Base-by-base conservation (phyloP, 1,139 yeast genomes). In the Sugiyamaella pinicola region DNA sequence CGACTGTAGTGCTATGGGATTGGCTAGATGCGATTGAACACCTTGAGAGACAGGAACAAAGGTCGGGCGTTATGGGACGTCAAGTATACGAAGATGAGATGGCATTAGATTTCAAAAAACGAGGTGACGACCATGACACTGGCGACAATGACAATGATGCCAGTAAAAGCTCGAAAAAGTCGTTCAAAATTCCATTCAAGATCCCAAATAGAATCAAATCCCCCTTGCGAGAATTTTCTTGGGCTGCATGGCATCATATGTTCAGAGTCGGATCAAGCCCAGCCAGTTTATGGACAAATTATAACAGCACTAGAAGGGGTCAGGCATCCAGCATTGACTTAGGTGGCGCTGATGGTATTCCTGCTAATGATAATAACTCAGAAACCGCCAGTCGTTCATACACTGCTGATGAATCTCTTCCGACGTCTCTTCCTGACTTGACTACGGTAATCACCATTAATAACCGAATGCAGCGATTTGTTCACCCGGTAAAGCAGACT, bases 1-100 rank as follows among this genome's bases (percentile, higher is more conserved):
- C 73, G 1, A 63, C 66, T n/a, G 90, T 87, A 2, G 79, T 87
- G 10, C 90, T 90, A 0, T 89, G 96, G 96, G 96, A 87, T 68
- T 89, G 96, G 96, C 80, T 88, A 56, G 90, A 87, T 64, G 77
- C 87, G 55, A 79, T 85, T 55, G 81, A 81, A 56, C 69, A 77
- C 13, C 71, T 84, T 26, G 85, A 84, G 71, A 80, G 80, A 60
- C 76, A 76, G n/a, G 80, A 80, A 56, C 95, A 88, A 61, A 83
- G 84, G 50, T 84, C 82, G 54, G 95, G 96, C 1, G 82, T 89
- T 1, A 70, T 89, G 49, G 97, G 97, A 0, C 74, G 96, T 57
- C 60, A 56, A 42, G 54, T 58, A 3, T 53, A 55, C 35, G 61
- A 58, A 33, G 55, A 52, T 31, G 55, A 55, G 8, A 38, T 56